phyloP scores from a whole-genome alignment of 1,284 basidiomycete species.

The Melampsora larici-populina region DNA sequence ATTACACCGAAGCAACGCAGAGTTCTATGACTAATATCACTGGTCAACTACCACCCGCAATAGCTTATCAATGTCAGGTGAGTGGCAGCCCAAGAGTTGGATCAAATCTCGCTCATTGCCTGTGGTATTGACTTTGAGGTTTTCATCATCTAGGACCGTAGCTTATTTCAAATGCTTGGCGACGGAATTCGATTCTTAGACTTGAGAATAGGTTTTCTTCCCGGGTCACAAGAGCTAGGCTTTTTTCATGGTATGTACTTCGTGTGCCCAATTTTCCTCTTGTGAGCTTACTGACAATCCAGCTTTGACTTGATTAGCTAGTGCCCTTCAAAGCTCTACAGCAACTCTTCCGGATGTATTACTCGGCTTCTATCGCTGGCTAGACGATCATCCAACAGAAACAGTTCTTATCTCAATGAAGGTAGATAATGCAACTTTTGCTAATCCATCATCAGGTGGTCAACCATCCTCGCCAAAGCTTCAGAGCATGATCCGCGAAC shows the following conservation, averaged over 20 bases:
- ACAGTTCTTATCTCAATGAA: slow-evolving; percentile 48
- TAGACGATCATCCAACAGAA: slow-evolving; percentile 49
- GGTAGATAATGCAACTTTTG: slow-evolving; percentile 37
- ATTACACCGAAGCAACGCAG: slow-evolving; percentile 28
- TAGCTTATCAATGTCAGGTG: slow-evolving; percentile 39
- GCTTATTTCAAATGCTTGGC: slow-evolving; percentile 48
- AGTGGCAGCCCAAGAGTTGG: background rate
- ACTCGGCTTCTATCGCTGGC: slow-evolving; percentile 48
- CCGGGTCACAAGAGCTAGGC: slow-evolving; percentile 43
- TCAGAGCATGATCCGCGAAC: slow-evolving; percentile 20
- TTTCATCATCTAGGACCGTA: slow-evolving; percentile 43
- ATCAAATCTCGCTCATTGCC: background rate
- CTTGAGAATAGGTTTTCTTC: slow-evolving; percentile 46
- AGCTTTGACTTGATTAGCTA: slow-evolving; percentile 30
- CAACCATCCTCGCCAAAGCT: slow-evolving; percentile 23
- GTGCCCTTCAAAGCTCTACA: slow-evolving; percentile 45
- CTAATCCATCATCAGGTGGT: background rate
- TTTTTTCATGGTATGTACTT: slow-evolving; percentile 47
- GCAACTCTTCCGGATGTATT: slow-evolving; percentile 47
- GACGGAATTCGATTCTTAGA: slow-evolving; percentile 48
- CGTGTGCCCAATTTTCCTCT: background rate
- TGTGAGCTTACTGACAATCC: slow-evolving; percentile 5
- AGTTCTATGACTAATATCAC: slow-evolving; percentile 6
- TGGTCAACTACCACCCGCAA: slow-evolving; percentile 31
- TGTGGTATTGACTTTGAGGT: background rate